phyloP scores from a whole-genome alignment of 169 alveolate genomes.

The Plasmodium ovale region DNA sequence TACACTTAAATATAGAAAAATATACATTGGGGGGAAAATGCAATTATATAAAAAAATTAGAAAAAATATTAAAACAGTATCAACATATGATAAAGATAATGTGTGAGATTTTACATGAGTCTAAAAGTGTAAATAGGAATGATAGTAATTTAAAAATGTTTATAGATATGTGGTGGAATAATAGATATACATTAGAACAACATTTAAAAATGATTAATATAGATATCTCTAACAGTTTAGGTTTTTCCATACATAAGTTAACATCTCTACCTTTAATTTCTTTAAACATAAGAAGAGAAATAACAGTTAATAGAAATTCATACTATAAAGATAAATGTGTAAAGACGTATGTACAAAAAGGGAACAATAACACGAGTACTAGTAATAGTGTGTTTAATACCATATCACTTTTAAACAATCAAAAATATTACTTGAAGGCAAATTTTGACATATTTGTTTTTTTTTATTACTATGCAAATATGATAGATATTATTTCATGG shows the following conservation, averaged over 20 bases:
- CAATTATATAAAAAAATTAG: slow-evolving; percentile 72
- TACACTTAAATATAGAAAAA: slow-evolving; percentile 66
- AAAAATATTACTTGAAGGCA: slow-evolving; percentile 44
- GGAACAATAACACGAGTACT: not conserved
- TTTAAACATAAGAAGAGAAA: slow-evolving; percentile 18
- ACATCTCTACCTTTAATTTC: slow-evolving; percentile 64
- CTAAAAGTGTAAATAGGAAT: slow-evolving; percentile 49
- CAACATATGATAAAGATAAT: slow-evolving; percentile 74
- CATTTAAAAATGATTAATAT: slow-evolving; percentile 66
- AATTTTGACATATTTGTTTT: slow-evolving; percentile 73
- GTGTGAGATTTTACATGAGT: slow-evolving; percentile 71
- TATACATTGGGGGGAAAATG: slow-evolving; percentile 55
- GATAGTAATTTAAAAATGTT: slow-evolving; percentile 39
- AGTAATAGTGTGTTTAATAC: slow-evolving; percentile 4
- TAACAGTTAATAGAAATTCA: not conserved
- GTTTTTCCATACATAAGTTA: slow-evolving; percentile 71
- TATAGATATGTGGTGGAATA: slow-evolving; percentile 76
- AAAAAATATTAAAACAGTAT: slow-evolving; percentile 67
- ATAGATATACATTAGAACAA: slow-evolving; percentile 71
- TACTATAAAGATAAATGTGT: no score
- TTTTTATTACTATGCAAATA: slow-evolving; percentile 52
- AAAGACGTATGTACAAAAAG: not conserved
- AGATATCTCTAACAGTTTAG: slow-evolving; percentile 58
- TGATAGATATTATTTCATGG: slow-evolving; percentile 49
- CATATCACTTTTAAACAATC: slow-evolving; percentile 57